Evolutionary conservation across 352 stramenopile species (phyloP), one percentile per base, ranked within the genome.

Genomic region (Globisporangium spinosum): DNA sequence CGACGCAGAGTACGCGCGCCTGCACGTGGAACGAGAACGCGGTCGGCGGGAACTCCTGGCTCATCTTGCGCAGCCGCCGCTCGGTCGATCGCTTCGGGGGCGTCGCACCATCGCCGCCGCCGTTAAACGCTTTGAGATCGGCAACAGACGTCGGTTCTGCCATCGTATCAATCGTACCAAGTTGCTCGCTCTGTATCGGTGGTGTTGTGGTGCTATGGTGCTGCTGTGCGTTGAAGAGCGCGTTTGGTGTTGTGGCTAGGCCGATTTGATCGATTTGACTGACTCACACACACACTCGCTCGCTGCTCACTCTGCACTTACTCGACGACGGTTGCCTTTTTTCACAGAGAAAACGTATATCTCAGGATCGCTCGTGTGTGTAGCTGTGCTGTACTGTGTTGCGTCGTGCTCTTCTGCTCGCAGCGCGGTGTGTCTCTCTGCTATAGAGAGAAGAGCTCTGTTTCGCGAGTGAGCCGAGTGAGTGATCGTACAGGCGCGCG

Each of bases 31-130:
- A 87, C 35, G 68, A 68, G 56, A 80, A 89, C 58, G 65, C 75
- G 2, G 76, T 74, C 0, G 81, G 79, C 58, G 79, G 71, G 64
- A 83, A 82, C 38, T 89, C 75, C 27, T 84, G 70, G n/a, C 74
- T 84, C 75, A 89, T 85, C 63, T 87, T 87, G 58, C 78, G 81
- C 58, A 89, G 70, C 29, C 81, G 76, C 12, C 81, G 77, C 61
- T 85, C 55, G 9, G 79, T 71, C 43, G 79, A 59, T 32, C 56
- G 56, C 32, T 47, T 61, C 49, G 49, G 49, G 17, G 15, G 56
- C 56, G 56, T 20, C 29, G 56, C 20, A 1, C 27, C 27, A 22
- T 27, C 22, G 29, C 12, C 20, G 17, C 15, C n/a, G 9, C 7
- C 3, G 12, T 13, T 6, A 8, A 60, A 60, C 15, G 54, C 54